Evolutionary conservation across 371 early-diverging fungal species (phyloP), one percentile per base, ranked within the genome.

Genomic region (Mortierella sp.): DNA sequence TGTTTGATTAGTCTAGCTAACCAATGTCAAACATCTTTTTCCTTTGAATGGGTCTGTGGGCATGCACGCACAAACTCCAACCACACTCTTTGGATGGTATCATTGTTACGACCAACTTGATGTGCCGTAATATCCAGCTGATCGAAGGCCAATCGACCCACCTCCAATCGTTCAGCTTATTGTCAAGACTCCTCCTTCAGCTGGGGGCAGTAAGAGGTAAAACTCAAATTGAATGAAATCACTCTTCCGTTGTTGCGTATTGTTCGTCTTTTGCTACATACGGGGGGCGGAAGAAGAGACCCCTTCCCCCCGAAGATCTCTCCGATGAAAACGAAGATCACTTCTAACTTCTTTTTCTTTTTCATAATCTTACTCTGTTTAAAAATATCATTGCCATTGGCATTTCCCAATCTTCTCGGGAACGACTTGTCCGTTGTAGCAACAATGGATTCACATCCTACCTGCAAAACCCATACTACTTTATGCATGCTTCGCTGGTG

Each of bases 121-220:
- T 26, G 10, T 61, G 12, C 24, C 40, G 22, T 22, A 62, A 45
- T 39, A 30, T 14, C 39, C 43, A 80, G 81, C 81, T 71, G 98
- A 98, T 78, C 87, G 98, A 69, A 78, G 97, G 61, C 98, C 98
- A 16, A 92, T 98, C 16, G 97, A 98, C 78, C 98, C 98, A 51
- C 97, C 97, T 40, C 97, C 97, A 1, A 93, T 97, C 72, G 93
- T 97, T 40, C 94, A 95, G 78, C 85, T 95, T 3, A 81, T 87
- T 59, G 92, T 94, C 59, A 68, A 68, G 20, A 60, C 66, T 2
- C 75, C 78, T 45, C 69, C 73, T 5, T 65, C 73, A 16, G 20
- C 16, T 22, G 64, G 60, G 1, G 62, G 67, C 40, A 40, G 40
- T 35, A 71, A 68, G 68, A 72, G 58, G 75, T 72, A 66, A 65